These are phyloP conservation scores for Colletotrichum brevisporum DNA, from an alignment of 2,329 filamentous ascomycete species.

Conservation along the genomic window DNA sequence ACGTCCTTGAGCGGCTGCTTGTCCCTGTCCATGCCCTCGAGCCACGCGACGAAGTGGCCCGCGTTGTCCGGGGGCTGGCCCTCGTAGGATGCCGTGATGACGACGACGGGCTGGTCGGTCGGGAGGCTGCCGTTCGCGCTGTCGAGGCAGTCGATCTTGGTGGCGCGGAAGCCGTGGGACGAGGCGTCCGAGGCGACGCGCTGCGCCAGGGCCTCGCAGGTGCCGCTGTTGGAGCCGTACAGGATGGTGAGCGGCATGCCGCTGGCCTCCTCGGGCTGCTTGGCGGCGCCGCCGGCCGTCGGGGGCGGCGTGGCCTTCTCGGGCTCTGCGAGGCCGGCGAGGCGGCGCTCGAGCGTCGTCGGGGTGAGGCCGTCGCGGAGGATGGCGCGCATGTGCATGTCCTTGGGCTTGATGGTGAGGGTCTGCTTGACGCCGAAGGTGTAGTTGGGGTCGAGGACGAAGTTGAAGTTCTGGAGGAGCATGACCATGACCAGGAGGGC, in stretches of 20 bases:
- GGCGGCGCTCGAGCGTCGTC: constrained; percentile 60
- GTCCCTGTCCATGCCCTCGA: constrained; percentile 64
- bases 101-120: constrained; percentile 69
- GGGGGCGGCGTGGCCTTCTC: constrained; percentile 1
- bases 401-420: constrained; percentile 72
- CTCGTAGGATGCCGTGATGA: constrained; percentile 79
- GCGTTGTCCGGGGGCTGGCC: constrained; percentile 80
- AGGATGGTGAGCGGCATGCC: constrained; percentile 68
- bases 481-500: constrained; percentile 63
- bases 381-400: constrained; percentile 70
- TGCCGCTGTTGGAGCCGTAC: constrained; percentile 80
- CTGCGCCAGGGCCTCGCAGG: constrained; percentile 76
- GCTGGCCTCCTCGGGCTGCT: constrained; percentile 41
- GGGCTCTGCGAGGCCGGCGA: constrained; percentile 51
- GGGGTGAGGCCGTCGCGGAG: constrained; percentile 61
- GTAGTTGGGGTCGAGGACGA: constrained; percentile 71
- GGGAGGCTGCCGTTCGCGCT: constrained; percentile 69
- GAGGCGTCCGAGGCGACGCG: constrained; percentile 69
- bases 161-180: constrained; percentile 67
- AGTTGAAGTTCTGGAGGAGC: constrained; percentile 77
- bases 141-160: constrained; percentile 68
- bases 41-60: constrained; percentile 74
- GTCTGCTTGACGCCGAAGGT: constrained; percentile 66
- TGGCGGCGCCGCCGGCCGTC: constrained; percentile 25
- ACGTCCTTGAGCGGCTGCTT: constrained; percentile 61